Evolutionary conservation across 768 basidiomycete species (phyloP).

Genomic region (Piloderma croceum): DNA sequence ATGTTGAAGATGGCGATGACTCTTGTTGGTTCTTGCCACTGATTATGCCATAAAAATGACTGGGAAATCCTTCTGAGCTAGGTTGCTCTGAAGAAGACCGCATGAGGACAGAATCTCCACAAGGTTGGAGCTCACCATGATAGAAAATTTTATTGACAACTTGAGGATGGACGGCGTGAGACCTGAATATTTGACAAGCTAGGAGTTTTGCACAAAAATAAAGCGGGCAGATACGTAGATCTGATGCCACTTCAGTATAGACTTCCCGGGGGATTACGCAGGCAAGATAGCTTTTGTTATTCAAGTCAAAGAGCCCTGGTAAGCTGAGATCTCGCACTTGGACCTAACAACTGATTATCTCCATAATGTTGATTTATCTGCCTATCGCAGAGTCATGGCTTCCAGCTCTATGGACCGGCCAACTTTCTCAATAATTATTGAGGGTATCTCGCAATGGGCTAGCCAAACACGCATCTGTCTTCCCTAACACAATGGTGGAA

Average conservation of each 20-base stretch:
- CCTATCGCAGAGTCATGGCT: constrained; percentile 51
- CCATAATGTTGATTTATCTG: constrained; percentile 50
- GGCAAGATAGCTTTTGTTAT: constrained; percentile 58
- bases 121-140: constrained; percentile 43
- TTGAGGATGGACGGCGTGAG: constrained; percentile 51
- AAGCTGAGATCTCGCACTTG: constrained; percentile 54
- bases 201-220: no score
- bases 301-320: constrained; percentile 54
- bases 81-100: constrained; percentile 34
- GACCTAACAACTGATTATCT: constrained; percentile 68
- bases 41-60: constrained; percentile 51
- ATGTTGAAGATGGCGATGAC: constrained; percentile 66
- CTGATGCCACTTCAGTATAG: constrained; percentile 30
- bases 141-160: constrained; percentile 64
- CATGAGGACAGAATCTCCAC: constrained; percentile 37
- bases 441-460: no score
- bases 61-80: constrained; percentile 47
- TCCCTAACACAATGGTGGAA: no score
- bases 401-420: constrained; percentile 71
- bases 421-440: constrained; percentile 70
- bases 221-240: no score
- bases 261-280: constrained; percentile 45
- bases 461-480: no score
- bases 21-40: constrained; percentile 65
- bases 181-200: constrained; percentile 61